phyloP scores from a whole-genome alignment of 805 yeast species.

The Starmerella vaccinii region DNA sequence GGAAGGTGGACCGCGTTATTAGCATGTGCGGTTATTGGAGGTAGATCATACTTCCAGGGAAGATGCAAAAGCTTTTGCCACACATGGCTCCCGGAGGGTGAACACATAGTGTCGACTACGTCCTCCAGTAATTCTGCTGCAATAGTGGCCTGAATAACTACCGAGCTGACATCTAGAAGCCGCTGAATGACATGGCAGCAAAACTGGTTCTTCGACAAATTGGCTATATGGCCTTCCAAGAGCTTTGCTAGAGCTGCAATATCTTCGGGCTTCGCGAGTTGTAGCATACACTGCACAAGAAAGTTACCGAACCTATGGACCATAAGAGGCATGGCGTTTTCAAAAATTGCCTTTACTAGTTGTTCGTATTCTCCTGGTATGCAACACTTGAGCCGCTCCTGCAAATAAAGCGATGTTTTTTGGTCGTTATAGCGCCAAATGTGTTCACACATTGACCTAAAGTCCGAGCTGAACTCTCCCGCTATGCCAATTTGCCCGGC shows the following conservation, averaged over 20 bases:
- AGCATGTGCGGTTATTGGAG: slow-evolving; percentile 19
- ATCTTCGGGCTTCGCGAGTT: slow-evolving; percentile 27
- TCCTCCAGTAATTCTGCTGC: slow-evolving; percentile 33
- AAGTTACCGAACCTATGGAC: slow-evolving; percentile 37
- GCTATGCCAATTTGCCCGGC: background rate
- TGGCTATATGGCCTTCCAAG: slow-evolving; percentile 29
- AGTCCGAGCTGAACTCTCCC: background rate
- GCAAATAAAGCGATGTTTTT: slow-evolving; percentile 36
- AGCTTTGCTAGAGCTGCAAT: slow-evolving; percentile 26
- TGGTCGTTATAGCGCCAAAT: slow-evolving; percentile 30
- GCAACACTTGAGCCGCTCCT: slow-evolving; percentile 33
- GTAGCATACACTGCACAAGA: slow-evolving; percentile 35
- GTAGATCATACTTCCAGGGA: slow-evolving; percentile 25
- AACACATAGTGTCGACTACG: slow-evolving; percentile 30
- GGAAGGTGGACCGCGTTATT: slow-evolving; percentile 19
- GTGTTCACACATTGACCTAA: slow-evolving; percentile 6
- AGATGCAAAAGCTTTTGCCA: slow-evolving; percentile 38
- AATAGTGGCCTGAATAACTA: slow-evolving; percentile 26
- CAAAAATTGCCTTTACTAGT: slow-evolving; percentile 29
- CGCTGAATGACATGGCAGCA: slow-evolving; percentile 38
- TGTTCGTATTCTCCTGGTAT: slow-evolving; percentile 27
- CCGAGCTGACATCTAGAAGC: slow-evolving; percentile 32
- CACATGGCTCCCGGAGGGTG: slow-evolving; percentile 37
- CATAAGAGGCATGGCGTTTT: slow-evolving; percentile 30
- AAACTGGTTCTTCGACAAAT: slow-evolving; percentile 32